Percentiles rank a stretch among this genome's conserved stretches.
These are phyloP conservation scores for Larix kaempferi DNA, from an alignment of 75 land plant genomes.

Conservation along the genomic window DNA sequence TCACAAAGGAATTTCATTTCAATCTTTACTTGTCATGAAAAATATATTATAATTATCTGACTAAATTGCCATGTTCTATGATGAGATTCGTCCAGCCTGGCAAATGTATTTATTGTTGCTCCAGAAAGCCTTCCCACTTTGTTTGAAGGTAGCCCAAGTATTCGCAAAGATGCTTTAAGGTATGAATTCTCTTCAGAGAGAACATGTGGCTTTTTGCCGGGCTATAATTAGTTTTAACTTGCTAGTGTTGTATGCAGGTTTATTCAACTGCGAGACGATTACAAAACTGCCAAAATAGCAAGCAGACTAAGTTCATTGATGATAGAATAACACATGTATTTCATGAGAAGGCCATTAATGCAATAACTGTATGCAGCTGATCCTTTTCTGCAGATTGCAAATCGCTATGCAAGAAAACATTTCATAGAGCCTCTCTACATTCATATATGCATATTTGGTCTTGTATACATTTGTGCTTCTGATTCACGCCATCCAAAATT, in stretches of 20 bases:
- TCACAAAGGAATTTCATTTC: background rate
- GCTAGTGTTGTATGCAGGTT: slow-evolving; percentile 49
- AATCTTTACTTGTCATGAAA: background rate
- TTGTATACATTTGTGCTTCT: background rate
- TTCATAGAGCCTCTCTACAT: background rate
- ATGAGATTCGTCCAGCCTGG: slow-evolving; percentile 66
- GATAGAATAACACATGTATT: slow-evolving; percentile 17
- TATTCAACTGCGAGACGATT: slow-evolving; percentile 91
- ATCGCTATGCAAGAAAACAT: background rate
- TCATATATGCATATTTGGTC: background rate
- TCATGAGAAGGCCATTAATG: background rate
- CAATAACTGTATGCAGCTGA: background rate
- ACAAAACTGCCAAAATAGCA: slow-evolving; percentile 88
- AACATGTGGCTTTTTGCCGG: background rate
- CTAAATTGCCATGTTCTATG: background rate
- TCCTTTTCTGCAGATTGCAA: background rate
- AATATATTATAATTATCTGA: background rate
- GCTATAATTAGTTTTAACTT: background rate
- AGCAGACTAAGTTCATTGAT: slow-evolving; percentile 47
- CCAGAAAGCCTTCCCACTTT: slow-evolving; percentile 89
- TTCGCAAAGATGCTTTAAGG: slow-evolving; percentile 89
- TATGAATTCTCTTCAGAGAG: slow-evolving; percentile 13
- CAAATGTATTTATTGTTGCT: slow-evolving; percentile 93
- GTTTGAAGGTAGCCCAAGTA: slow-evolving; percentile 84
- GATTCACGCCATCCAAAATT: background rate